Evolutionary conservation across 164 flowering plant species (phyloP), one percentile per base, ranked within the genome.

Genomic region (Berberis vulgaris): DNA sequence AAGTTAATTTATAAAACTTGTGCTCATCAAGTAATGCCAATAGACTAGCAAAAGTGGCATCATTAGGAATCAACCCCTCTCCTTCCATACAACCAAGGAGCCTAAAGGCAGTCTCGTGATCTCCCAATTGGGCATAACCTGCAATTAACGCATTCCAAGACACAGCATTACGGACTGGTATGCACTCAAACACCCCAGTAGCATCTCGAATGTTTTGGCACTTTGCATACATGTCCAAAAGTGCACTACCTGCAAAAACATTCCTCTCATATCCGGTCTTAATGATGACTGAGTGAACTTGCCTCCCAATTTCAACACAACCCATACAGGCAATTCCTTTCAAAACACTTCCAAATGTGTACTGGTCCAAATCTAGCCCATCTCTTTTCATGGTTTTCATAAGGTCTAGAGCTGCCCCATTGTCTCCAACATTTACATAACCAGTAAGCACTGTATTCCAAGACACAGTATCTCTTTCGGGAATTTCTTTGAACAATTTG

Each of bases 371-470:
- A 26, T 38, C 43, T 55, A 87, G 70, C 40, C 81, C 85, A 66
- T n/a, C 50, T 53, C 73, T 67, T 73, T 56, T 84, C 94, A 89
- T 83, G 13, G 61, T 3, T 50, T 66, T 77, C 2, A 82, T 58
- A 67, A 78, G 26, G 49, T 67, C 77, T 79, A 78, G 81, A 9
- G 86, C 80, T 44, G 57, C 40, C 56, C 57, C 69, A 5, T 77
- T 68, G 43, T 67, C 53, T 49, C 89, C 86, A 42, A 41, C 64
- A 65, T 82, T 79, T 1, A 80, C 82, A 65, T 75, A 77, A 1
- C 86, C 90, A 58, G 86, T 66, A 41, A 89, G 79, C 77, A 89
- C 71, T n/a, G 92, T 72, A 72, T 91, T 91, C 97, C 96, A 88
- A 47, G 97, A 75, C 39, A 81, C 86, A 2, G 79, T 69, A 65